Evolutionary conservation across 1,284 basidiomycete species (phyloP).

Genomic region (Cutaneotrichosporon cutaneum): DNA sequence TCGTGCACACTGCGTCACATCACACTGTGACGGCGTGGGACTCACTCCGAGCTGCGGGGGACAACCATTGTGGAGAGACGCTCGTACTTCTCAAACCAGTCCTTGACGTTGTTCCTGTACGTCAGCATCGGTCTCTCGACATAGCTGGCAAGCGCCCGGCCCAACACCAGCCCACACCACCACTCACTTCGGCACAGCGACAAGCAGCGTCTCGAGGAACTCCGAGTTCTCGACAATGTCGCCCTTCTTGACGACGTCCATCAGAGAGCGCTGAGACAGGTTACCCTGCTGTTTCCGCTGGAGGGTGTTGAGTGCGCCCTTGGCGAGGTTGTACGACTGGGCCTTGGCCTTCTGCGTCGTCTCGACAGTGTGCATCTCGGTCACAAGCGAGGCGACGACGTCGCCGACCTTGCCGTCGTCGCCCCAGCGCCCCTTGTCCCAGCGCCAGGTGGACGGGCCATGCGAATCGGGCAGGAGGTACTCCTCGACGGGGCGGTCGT

Average conservation of each 20-base stretch:
- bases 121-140: too few species aligned
- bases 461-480: constrained; percentile 60
- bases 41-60: constrained; percentile 85
- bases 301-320: constrained; percentile 87
- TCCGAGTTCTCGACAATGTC: constrained; percentile 78
- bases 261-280: constrained; percentile 81
- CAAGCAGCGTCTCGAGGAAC: constrained; percentile 87
- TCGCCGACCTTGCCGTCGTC: constrained; percentile 74
- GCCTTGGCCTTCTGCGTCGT: constrained; percentile 85
- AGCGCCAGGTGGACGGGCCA: constrained; percentile 59
- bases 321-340: constrained; percentile 89
- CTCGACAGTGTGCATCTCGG: constrained; percentile 90
- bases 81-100: constrained; percentile 90
- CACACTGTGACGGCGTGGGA: constrained; percentile 16
- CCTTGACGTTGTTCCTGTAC: constrained; percentile 74
- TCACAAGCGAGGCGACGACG: constrained; percentile 71
- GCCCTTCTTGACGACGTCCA: constrained; percentile 78
- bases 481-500: constrained; percentile 76
- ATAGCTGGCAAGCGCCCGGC: too few species aligned
- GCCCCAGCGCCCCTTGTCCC: constrained; percentile 87
- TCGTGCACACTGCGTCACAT: neutral
- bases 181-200: constrained; percentile 86
- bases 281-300: constrained; percentile 96
- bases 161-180: neutral
- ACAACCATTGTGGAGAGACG: constrained; percentile 86